Evolutionary conservation across 352 stramenopile species (phyloP).

Genomic region (Globisporangium spiculum): DNA sequence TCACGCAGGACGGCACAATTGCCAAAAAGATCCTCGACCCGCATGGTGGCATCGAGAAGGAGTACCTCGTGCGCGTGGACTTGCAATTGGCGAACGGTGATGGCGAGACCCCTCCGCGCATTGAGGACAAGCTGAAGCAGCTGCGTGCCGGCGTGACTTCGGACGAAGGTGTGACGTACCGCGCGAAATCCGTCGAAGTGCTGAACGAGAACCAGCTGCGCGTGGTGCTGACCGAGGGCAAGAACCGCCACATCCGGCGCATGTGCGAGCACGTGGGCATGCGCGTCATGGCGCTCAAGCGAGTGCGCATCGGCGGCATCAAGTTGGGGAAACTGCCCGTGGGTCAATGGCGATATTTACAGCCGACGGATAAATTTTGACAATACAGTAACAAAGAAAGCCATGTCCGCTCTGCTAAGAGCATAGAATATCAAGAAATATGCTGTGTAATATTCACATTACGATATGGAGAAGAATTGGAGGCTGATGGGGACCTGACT

Average conservation of each 20-base stretch:
- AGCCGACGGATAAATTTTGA: constrained; percentile 58
- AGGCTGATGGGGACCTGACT: neutral
- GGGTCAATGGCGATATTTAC: constrained; percentile 81
- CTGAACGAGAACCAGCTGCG: constrained; percentile 81
- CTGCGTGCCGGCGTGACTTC: constrained; percentile 57
- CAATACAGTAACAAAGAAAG: neutral
- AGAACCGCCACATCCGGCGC: constrained; percentile 95
- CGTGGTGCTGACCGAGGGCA: constrained; percentile 92
- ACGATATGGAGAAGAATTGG: neutral
- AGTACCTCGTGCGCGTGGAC: constrained; percentile 82
- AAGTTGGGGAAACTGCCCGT: constrained; percentile 67
- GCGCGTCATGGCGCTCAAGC: constrained; percentile 88
- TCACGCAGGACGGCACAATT: constrained; percentile 77
- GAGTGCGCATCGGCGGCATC: constrained; percentile 89
- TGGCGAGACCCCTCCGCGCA: constrained; percentile 9
- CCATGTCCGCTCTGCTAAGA: neutral
- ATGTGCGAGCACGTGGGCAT: constrained; percentile 94
- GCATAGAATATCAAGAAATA: neutral
- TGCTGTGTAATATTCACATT: constrained; percentile 5
- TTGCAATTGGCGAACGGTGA: constrained; percentile 53
- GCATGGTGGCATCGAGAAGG: constrained; percentile 70
- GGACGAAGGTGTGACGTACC: constrained; percentile 61
- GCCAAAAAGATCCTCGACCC: constrained; percentile 81
- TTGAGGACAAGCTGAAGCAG: constrained; percentile 57
- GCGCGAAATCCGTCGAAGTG: constrained; percentile 73